Percentiles rank a stretch among this genome's conserved stretches.
Evolutionary conservation across 116 monocot species (phyloP).

Genomic region (Papilionanthe hybrid): DNA sequence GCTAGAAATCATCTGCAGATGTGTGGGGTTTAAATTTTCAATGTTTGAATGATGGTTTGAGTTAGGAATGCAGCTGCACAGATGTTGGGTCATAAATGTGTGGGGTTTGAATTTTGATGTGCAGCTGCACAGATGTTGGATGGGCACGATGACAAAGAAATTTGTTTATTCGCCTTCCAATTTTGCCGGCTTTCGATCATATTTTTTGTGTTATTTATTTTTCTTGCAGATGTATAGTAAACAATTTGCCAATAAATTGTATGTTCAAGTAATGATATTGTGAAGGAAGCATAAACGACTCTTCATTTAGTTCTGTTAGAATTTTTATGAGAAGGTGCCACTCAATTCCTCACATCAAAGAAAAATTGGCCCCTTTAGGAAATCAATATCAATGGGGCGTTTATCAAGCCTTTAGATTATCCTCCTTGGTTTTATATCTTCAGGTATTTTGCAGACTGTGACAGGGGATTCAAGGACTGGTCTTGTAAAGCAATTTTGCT

Average conservation of each 20-base stretch:
- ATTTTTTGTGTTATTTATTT: too few species aligned
- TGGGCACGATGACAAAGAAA: too few species aligned
- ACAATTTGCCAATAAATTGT: neutral
- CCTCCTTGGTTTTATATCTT: neutral
- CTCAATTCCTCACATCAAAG: neutral
- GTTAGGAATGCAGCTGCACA: too few species aligned
- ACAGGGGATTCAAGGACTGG: constrained; percentile 27
- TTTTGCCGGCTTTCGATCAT: too few species aligned
- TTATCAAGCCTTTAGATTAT: neutral
- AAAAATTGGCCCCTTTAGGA: neutral
- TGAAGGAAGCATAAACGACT: neutral
- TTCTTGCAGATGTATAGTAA: neutral
- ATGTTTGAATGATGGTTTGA: too few species aligned
- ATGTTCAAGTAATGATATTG: neutral
- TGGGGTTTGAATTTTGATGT: too few species aligned
- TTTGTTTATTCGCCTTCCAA: too few species aligned
- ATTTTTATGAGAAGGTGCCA: neutral
- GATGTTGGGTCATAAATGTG: too few species aligned
- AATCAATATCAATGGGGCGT: neutral
- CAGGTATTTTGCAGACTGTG: constrained; percentile 4
- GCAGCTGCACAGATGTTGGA: too few species aligned
- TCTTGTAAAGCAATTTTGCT: constrained; percentile 15
- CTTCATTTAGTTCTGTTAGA: neutral
- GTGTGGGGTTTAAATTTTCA: too few species aligned
- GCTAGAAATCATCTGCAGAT: too few species aligned